These are phyloP conservation scores for Didymella exigua DNA, from an alignment of 2,329 filamentous ascomycete species.

Conservation along the genomic window DNA sequence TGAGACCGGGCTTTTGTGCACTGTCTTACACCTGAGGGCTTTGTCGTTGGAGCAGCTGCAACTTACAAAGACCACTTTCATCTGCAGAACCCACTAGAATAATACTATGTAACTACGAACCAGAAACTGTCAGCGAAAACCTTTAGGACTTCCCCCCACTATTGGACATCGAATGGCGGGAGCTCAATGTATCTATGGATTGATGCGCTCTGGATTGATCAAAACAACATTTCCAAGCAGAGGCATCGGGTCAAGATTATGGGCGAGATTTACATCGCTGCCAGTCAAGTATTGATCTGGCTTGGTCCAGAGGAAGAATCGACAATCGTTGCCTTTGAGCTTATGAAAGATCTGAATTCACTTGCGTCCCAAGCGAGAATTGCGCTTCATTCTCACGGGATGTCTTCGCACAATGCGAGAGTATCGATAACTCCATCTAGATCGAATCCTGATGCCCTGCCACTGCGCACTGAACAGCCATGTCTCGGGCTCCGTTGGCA, in stretches of 20 bases:
- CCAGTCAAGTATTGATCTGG: constrained; percentile 19
- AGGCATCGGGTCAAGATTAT: constrained; percentile 20
- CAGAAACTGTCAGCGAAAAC: constrained; percentile 14
- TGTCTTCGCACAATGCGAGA: not conserved
- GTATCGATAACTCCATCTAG: constrained; percentile 21
- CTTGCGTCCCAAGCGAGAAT: not conserved
- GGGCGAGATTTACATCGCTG: constrained; percentile 17
- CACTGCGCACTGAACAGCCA: too few species aligned
- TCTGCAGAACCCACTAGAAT: not conserved
- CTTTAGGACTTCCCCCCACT: constrained; percentile 22
- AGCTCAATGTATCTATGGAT: constrained; percentile 14
- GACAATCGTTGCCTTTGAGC: constrained; percentile 13
- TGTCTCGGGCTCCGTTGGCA: too few species aligned
- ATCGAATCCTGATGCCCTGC: constrained; percentile 22
- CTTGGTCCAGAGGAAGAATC: constrained; percentile 18
- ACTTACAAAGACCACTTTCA: not conserved
- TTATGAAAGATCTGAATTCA: constrained; percentile 2
- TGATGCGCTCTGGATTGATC: constrained; percentile 24
- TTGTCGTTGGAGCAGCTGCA: not conserved
- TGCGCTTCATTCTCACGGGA: constrained; percentile 6
- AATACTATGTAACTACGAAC: constrained; percentile 17
- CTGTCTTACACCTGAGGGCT: constrained; percentile 29
- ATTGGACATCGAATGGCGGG: not conserved
- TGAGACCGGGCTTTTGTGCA: constrained; percentile 13
- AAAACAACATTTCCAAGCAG: constrained; percentile 11